Percentiles rank a stretch among this genome's conserved stretches.
Evolutionary conservation across 1,284 basidiomycete species (phyloP).

Genomic region (Cutaneotrichosporon sp.): DNA sequence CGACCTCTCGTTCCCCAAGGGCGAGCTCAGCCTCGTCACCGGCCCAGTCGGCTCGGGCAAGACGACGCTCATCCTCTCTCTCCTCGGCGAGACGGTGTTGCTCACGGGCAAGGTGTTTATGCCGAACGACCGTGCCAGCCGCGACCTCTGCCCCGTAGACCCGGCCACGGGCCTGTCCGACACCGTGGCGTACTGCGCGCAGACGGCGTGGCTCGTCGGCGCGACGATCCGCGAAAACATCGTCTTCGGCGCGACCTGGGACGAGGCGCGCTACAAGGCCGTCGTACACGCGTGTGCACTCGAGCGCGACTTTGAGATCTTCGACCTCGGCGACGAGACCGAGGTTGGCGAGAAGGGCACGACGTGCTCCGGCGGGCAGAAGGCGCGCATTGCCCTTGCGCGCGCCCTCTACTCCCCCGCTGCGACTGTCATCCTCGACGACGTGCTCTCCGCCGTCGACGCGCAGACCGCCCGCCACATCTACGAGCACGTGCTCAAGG

Average conservation of each 20-base stretch:
- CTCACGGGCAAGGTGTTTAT: constrained; percentile 58
- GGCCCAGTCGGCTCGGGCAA: constrained; percentile 63
- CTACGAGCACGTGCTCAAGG: constrained; percentile 44
- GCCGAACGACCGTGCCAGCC: constrained; percentile 55
- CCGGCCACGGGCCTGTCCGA: constrained; percentile 55
- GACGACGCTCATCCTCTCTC: constrained; percentile 68
- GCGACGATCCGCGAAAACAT: constrained; percentile 61
- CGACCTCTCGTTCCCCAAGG: constrained; percentile 55
- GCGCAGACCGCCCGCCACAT: constrained; percentile 56
- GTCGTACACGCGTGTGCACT: constrained; percentile 60
- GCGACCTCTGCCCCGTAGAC: constrained; percentile 54
- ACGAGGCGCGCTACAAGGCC: constrained; percentile 55
- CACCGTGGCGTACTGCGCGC: constrained; percentile 59
- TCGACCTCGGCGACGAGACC: constrained; percentile 60
- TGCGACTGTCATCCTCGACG: constrained; percentile 51
- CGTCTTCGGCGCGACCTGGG: constrained; percentile 56
- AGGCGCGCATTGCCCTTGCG: constrained; percentile 52
- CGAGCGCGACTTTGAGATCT: constrained; percentile 57
- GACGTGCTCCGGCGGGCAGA: constrained; percentile 54
- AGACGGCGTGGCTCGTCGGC: constrained; percentile 60
- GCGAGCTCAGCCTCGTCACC: constrained; percentile 52
- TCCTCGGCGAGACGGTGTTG: constrained; percentile 58
- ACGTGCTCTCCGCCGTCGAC: constrained; percentile 53
- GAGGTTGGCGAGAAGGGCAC: constrained; percentile 63
- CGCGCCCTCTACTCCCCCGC: constrained; percentile 52